A percentile compares a stretch with the other conserved stretches of the same genome.
These are phyloP conservation scores for Arxiozyma bovina DNA, from an alignment of 1,139 yeast species.

Conservation along the genomic window DNA sequence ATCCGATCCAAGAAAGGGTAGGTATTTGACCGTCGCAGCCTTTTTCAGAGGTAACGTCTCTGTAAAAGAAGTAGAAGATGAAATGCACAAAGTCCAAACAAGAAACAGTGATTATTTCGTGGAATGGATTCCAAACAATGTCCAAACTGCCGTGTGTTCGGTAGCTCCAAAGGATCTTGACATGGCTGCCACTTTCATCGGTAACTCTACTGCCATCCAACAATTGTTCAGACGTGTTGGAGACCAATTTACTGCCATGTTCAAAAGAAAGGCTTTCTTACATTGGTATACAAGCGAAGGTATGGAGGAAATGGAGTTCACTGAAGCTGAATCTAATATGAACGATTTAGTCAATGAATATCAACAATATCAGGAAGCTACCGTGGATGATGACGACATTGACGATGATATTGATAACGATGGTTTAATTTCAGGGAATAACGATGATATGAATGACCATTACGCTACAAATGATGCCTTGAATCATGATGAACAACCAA, in stretches of 20 bases:
- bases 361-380: constrained; percentile 86
- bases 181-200: constrained; percentile 86
- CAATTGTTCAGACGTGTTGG: constrained; percentile 85
- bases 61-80: constrained; percentile 88
- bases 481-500: constrained; percentile 41
- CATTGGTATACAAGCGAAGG: constrained; percentile 95
- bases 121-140: constrained; percentile 96
- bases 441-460: constrained; percentile 31
- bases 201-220: constrained; percentile 87
- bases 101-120: constrained; percentile 77
- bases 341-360: constrained; percentile 81
- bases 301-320: constrained; percentile 90
- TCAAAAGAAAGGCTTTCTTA: constrained; percentile 86
- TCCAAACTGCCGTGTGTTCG: constrained; percentile 86
- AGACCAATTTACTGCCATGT: constrained; percentile 85
- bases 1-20: constrained; percentile 81
- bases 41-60: constrained; percentile 90
- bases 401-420: constrained; percentile 36
- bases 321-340: constrained; percentile 79
- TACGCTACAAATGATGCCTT: constrained; percentile 32
- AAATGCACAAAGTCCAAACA: constrained; percentile 77
- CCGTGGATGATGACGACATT: constrained; percentile 59
- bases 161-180: constrained; percentile 81
- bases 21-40: constrained; percentile 89
- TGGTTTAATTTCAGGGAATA: constrained; percentile 36